These are phyloP conservation scores for Thermothelomyces thermophilus DNA, from an alignment of 2,329 filamentous ascomycete species.

Conservation along the genomic window DNA sequence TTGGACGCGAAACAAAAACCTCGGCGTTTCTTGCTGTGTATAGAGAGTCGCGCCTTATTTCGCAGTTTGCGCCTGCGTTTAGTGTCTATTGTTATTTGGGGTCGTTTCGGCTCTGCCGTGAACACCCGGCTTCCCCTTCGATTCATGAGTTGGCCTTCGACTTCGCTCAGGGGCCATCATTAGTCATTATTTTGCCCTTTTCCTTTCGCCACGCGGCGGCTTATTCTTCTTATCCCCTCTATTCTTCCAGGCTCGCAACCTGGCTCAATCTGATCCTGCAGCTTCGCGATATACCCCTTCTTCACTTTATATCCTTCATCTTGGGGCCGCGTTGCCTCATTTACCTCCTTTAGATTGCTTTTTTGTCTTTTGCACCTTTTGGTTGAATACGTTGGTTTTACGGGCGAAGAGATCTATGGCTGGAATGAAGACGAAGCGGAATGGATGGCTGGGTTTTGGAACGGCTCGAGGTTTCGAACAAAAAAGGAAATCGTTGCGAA, in stretches of 20 bases:
- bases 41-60: not conserved
- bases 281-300: constrained; percentile 23
- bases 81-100: constrained; percentile 22
- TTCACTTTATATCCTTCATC: constrained; percentile 7
- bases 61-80: not conserved
- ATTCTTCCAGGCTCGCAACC: constrained; percentile 3
- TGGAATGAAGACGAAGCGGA: constrained; percentile 3
- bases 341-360: not conserved
- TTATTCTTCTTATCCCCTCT: not conserved
- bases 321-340: constrained; percentile 4
- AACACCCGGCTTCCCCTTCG: not conserved
- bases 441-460: constrained; percentile 1
- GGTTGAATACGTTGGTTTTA: not conserved
- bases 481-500: not conserved
- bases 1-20: no score
- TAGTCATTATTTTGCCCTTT: constrained; percentile 1
- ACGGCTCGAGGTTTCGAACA: not conserved
- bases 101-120: not conserved
- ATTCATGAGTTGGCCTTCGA: no score
- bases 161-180: no score
- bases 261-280: constrained; percentile 5
- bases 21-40: not conserved
- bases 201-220: constrained; percentile 2
- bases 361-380: not conserved
- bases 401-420: constrained; percentile 4